Base-by-base conservation (phyloP, 768 basidiomycete genomes). In the Suillus occidentalis region DNA sequence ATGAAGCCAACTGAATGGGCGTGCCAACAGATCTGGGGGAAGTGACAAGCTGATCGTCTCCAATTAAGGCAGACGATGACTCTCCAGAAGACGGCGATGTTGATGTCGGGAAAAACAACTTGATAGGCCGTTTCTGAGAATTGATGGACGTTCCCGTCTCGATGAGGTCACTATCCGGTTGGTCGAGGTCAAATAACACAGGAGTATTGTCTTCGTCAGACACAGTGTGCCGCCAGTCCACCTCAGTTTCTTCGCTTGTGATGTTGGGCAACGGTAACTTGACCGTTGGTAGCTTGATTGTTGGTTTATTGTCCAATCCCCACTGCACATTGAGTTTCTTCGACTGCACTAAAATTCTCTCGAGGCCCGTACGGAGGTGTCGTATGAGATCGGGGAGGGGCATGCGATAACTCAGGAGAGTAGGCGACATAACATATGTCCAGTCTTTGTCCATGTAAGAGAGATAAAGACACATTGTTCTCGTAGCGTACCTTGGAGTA, bases 391-490 rank as follows among this genome's bases (percentile, higher is more conserved):
- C 66, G 2, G 70, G 67, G 2, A 76, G 63, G 13, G 74, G 72
- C 45, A 62, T 68, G 55, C 45, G 75, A 58, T 74, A 77, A 2
- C 69, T 55, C 58, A 67, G n/a, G 36, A 75, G 61, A 47, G 22
- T 40, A 20, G 76, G 76, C 18, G 67, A 28, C 28, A 74, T 66
- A 22, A 76, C 63, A 59, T 75, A 76, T 43, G 73, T 71, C 75
- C 76, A 76, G 42, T 59, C 76, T 76, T 28, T 9, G 18, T 34
- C 18, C 22, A 22, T 3, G 37, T 57, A 10, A 70, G 58, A 12
- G 31, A 4, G 14, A 6, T 18, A 14, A 22, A n/a, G 2, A 4
- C 31, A 31, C 6, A 31, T 34, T 37, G 18, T 36, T n/a, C 13
- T 49, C 25, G 20, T 25, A 2, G 60, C 13, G 37, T 37, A 75